Evolutionary conservation across 2,329 filamentous ascomycete species (phyloP).

Genomic region (Dactylellina parvicollis): DNA sequence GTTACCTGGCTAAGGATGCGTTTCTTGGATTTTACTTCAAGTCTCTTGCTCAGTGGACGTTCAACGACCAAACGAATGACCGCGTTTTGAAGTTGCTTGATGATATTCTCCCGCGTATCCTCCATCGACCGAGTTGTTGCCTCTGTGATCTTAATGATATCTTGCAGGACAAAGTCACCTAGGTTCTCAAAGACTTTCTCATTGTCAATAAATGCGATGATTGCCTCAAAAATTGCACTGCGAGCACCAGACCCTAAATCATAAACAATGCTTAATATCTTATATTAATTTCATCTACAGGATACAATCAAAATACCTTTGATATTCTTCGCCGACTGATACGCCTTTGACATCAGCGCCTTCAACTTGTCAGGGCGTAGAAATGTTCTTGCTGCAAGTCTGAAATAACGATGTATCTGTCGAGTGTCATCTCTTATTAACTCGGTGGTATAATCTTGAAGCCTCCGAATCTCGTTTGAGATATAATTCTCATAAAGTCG

Average conservation of each 20-base stretch:
- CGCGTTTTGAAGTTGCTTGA: background rate
- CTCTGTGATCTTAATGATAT: background rate
- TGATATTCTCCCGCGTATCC: background rate
- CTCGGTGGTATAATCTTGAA: background rate
- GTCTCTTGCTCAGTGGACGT: background rate
- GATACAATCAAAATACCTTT: constrained; percentile 7
- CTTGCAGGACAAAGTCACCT: background rate
- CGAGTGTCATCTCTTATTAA: background rate
- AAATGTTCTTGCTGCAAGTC: constrained; percentile 22
- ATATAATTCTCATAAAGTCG: background rate
- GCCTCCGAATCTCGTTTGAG: background rate
- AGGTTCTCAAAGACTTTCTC: constrained; percentile 9
- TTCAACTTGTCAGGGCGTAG: constrained; percentile 23
- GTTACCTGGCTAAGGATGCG: background rate
- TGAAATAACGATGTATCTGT: constrained; percentile 16
- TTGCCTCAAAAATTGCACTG: background rate
- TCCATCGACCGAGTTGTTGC: background rate
- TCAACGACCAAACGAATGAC: background rate
- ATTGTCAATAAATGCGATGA: background rate
- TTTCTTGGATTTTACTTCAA: background rate
- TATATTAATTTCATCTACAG: background rate
- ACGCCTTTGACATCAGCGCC: constrained; percentile 12
- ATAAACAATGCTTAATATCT: background rate
- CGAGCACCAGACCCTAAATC: constrained; percentile 3
- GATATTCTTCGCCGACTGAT: constrained; percentile 2